These are phyloP conservation scores for Laguncularia racemosa DNA, from an alignment of 345 rosid genomes.

Conservation along the genomic window DNA sequence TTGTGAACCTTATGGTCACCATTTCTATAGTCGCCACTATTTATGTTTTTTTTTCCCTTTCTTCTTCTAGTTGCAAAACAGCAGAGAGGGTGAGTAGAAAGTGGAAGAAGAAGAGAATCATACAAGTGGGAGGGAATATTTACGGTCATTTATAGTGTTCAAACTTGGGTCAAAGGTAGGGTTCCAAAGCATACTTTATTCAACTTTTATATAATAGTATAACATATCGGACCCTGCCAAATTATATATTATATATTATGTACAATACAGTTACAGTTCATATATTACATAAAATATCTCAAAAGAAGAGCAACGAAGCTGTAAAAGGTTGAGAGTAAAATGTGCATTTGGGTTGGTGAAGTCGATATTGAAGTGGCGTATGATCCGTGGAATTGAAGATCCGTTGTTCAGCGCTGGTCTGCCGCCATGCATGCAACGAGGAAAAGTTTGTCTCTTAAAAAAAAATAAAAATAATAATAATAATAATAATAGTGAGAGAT, in stretches of 20 bases:
- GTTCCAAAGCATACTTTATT: constrained; percentile 12
- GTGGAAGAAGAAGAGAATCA: constrained; percentile 16
- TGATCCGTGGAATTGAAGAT: constrained; percentile 47
- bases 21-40: constrained; percentile 7
- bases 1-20: constrained; percentile 18
- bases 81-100: neutral
- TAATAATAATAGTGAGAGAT: no score
- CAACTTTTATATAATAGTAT: neutral
- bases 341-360: constrained; percentile 6
- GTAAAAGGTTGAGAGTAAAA: constrained; percentile 11
- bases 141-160: constrained; percentile 23
- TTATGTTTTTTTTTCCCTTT: constrained; percentile 5
- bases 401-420: constrained; percentile 37
- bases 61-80: neutral
- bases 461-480: no score
- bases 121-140: constrained; percentile 8
- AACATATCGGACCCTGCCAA: neutral
- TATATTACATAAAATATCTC: constrained; percentile 23
- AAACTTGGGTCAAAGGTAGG: constrained; percentile 29
- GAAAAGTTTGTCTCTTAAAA: constrained; percentile 3
- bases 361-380: constrained; percentile 8
- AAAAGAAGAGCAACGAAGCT: constrained; percentile 6
- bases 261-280: constrained; percentile 4
- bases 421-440: constrained; percentile 56
- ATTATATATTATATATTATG: neutral